Percentiles rank a stretch among this genome's conserved stretches.
Conservation (phyloP, 2,329 filamentous ascomycete species). For the Stemphylium beticola region DNA sequence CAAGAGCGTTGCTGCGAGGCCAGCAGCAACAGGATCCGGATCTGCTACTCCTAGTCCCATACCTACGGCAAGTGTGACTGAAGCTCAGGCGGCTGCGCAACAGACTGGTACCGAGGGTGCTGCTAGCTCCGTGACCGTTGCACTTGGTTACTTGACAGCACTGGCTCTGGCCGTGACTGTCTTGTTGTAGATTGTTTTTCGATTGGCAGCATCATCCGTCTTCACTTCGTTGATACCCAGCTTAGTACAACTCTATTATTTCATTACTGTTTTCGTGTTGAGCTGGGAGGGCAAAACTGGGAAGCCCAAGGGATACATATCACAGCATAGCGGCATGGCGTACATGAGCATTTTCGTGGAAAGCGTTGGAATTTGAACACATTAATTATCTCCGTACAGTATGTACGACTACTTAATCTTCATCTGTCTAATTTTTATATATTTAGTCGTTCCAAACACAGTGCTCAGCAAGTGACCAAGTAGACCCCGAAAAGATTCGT, state of each 20-base stretch:
- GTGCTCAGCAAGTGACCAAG: no score
- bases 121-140: constrained; percentile 3
- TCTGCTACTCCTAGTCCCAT: neutral
- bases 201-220: no score
- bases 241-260: neutral
- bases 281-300: no score
- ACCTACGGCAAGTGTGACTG: constrained; percentile 9
- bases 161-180: neutral
- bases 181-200: neutral
- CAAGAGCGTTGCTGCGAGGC: constrained; percentile 6
- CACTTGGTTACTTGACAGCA: constrained; percentile 2
- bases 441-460: no score
- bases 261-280: neutral
- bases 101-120: constrained; percentile 12
- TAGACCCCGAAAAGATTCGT: neutral
- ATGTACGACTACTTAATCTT: neutral
- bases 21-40: constrained; percentile 4
- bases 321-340: no score
- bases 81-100: constrained; percentile 11
- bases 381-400: neutral
- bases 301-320: no score
- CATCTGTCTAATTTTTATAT: neutral
- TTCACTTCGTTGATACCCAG: no score
- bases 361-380: no score
- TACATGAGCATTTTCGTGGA: no score